Evolutionary conservation across 768 basidiomycete genomes (phyloP).

Genomic region (Hygrophoropsis aurantiaca): DNA sequence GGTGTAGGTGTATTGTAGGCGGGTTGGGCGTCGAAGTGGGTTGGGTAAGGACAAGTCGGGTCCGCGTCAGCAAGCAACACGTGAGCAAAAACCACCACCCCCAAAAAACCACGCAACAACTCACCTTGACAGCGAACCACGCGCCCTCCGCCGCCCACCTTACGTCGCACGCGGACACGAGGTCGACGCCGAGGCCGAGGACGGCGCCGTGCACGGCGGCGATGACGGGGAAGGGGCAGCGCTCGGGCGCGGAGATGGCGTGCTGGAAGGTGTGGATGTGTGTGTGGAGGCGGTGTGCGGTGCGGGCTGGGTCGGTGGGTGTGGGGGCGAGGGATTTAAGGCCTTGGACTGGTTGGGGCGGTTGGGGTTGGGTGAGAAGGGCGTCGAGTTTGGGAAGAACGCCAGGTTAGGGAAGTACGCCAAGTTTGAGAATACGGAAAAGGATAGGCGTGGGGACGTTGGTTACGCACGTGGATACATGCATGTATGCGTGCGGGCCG

Average conservation of each 20-base stretch:
- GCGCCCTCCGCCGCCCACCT: conserved; percentile 66
- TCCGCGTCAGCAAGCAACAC: conserved; percentile 1
- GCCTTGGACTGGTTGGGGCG: conserved; percentile 12
- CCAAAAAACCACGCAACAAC: conserved; percentile 7
- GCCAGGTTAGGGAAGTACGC: too few relatives aligned
- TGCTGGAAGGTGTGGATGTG: conserved; percentile 63
- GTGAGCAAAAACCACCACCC: too few relatives aligned
- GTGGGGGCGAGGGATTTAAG: conserved; percentile 14
- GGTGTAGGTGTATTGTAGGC: too few relatives aligned
- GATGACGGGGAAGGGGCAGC: conserved; percentile 78
- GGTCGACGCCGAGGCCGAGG: conserved; percentile 78
- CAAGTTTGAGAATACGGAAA: too few relatives aligned
- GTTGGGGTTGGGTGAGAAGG: neutral
- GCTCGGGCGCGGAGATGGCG: conserved; percentile 65
- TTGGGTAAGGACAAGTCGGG: too few relatives aligned
- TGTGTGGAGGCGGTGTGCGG: conserved; percentile 47
- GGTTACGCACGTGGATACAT: too few relatives aligned
- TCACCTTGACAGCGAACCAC: conserved; percentile 71
- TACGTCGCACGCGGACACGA: conserved; percentile 70
- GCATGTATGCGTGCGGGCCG: too few relatives aligned
- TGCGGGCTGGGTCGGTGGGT: conserved; percentile 49
- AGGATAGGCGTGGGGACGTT: too few relatives aligned
- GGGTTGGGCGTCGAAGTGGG: too few relatives aligned
- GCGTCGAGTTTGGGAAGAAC: too few relatives aligned
- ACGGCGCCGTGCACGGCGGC: conserved; percentile 76